These are phyloP conservation scores for Eleusine coracana DNA, from an alignment of 176 grass and related monocot genomes.

Conservation along the genomic window DNA sequence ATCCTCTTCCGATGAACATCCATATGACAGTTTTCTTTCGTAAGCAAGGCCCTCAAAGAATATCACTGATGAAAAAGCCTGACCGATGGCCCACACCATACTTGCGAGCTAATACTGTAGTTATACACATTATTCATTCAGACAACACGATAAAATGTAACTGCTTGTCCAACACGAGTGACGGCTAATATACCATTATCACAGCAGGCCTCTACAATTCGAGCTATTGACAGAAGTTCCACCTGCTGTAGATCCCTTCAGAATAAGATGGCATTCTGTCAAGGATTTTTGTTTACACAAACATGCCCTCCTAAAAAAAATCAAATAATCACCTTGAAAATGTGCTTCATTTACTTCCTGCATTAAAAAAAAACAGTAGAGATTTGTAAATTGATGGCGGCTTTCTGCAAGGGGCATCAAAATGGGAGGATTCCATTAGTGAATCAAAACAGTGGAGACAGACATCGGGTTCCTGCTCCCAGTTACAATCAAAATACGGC, in stretches of 20 bases:
- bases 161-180: no score
- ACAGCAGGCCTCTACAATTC: slow-evolving; percentile 34
- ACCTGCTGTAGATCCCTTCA: not conserved
- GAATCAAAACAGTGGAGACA: not conserved
- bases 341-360: not conserved
- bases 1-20: no score
- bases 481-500: not conserved
- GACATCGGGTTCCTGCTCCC: not conserved
- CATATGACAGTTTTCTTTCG: no score
- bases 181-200: slow-evolving; percentile 12
- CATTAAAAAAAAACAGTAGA: no score
- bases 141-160: no score
- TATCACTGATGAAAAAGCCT: no score
- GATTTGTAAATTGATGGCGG: not conserved
- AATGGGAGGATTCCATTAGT: not conserved
- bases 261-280: slow-evolving; percentile 1
- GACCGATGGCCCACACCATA: no score
- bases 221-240: slow-evolving; percentile 35
- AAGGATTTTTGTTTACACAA: slow-evolving; percentile 37
- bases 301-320: not conserved
- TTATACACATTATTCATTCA: no score
- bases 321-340: not conserved
- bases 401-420: not conserved
- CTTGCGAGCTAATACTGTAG: no score
- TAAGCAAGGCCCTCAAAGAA: no score